phyloP scores from a whole-genome alignment of 805 yeast species.

The Teunomyces atbi region DNA sequence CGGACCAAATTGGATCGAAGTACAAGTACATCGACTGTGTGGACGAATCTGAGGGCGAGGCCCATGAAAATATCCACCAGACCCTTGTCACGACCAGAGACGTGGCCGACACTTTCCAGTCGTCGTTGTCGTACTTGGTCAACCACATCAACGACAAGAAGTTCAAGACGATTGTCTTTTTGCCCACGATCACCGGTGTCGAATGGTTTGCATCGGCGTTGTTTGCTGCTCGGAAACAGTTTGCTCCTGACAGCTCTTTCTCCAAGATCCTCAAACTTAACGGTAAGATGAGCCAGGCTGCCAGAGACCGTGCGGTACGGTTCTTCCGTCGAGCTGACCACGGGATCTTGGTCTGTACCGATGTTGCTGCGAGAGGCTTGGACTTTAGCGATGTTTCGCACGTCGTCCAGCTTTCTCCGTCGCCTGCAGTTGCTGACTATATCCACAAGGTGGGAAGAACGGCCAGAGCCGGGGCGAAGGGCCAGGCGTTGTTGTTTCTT shows the following conservation, averaged over 20 bases:
- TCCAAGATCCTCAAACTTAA: conserved; percentile 46
- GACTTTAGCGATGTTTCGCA: conserved; percentile 87
- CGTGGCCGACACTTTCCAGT: conserved; percentile 57
- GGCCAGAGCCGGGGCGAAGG: conserved; percentile 85
- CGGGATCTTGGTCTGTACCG: conserved; percentile 77
- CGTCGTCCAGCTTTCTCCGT: conserved; percentile 81
- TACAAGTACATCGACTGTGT: conserved; percentile 72
- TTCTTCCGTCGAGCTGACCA: conserved; percentile 46
- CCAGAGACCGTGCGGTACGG: conserved; percentile 60
- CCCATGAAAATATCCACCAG: conserved; percentile 76
- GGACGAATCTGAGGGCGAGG: conserved; percentile 66
- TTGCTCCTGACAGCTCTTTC: conserved; percentile 18
- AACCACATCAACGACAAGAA: conserved; percentile 32
- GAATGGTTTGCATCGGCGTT: conserved; percentile 53
- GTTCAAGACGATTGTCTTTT: conserved; percentile 79
- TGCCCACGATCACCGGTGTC: conserved; percentile 73
- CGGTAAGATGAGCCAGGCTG: conserved; percentile 70
- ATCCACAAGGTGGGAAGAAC: conserved; percentile 95
- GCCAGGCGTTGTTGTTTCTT: conserved; percentile 63
- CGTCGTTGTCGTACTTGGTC: conserved; percentile 52
- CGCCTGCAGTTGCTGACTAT: conserved; percentile 72
- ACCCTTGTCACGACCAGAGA: conserved; percentile 52
- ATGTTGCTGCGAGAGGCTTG: conserved; percentile 96
- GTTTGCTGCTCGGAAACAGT: conserved; percentile 12
- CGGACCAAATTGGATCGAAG: conserved; percentile 48